Conservation (phyloP, 768 basidiomycete species). For the Agaricus subrufescens region DNA sequence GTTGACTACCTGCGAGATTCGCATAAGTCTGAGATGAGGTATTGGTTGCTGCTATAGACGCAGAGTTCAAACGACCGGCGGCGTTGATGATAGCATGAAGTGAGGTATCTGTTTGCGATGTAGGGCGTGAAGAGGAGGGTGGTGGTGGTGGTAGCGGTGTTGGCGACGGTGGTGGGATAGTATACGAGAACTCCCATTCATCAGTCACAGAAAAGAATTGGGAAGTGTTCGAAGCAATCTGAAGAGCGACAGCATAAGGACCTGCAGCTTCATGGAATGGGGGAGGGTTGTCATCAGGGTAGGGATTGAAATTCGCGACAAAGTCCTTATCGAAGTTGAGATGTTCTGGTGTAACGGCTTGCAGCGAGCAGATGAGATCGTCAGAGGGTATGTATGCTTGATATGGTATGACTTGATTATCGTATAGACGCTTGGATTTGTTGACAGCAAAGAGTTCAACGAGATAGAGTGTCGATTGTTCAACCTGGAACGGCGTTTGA, state of each 20-base stretch:
- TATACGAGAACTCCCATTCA: conserved; percentile 60
- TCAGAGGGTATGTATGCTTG: conserved; percentile 58
- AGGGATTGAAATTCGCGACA: conserved; percentile 51
- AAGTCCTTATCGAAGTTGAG: conserved; percentile 37
- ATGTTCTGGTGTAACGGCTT: conserved; percentile 34
- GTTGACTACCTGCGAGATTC: conserved; percentile 2
- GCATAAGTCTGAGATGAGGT: conserved; percentile 7
- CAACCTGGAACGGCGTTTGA: conserved; percentile 47
- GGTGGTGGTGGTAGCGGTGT: no score
- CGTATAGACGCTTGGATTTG: conserved; percentile 42
- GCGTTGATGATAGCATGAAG: conserved; percentile 42
- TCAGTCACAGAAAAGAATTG: conserved; percentile 71
- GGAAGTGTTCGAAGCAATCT: conserved; percentile 62
- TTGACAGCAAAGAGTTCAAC: conserved; percentile 62
- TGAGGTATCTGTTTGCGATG: conserved; percentile 20
- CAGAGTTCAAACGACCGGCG: conserved; percentile 38
- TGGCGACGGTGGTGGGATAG: conserved; percentile 32
- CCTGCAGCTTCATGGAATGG: conserved; percentile 51
- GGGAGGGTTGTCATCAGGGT: conserved; percentile 22
- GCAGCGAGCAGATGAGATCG: conserved; percentile 47
- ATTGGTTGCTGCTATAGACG: conserved; percentile 8
- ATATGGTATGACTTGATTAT: conserved; percentile 67
- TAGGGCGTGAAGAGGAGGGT: conserved; percentile 12
- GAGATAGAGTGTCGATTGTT: conserved; percentile 61
- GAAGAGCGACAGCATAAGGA: conserved; percentile 66